Evolutionary conservation across 768 basidiomycete species (phyloP), one percentile per base, ranked within the genome.

Genomic region (Leucocoprinus birnbaumii): DNA sequence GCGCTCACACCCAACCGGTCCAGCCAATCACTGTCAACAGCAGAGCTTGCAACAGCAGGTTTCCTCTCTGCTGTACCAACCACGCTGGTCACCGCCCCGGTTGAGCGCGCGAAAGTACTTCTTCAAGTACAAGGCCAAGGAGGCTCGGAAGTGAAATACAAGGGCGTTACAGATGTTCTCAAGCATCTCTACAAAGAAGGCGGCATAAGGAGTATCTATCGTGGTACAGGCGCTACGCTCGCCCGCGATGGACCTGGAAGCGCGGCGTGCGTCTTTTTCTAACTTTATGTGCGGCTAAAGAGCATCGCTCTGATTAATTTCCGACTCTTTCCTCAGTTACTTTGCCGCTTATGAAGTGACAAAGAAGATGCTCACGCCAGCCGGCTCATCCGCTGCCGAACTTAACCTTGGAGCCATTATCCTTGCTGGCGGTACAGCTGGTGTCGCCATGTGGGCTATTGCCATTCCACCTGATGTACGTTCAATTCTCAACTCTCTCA

Each of bases 391-490:
- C n/a, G 80, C 90, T 2, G 78, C 84, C 35, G 86, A 93, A 47
- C 79, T 98, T 55, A 89, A 93, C 62, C 77, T 99, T 24, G 80
- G 89, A 27, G 88, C 90, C 16, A 82, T 98, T 62, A 89, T 98
- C 61, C 56, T 94, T 52, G 94, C 96, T 49, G 97, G 97, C 60
- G 97, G 95, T 51, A 86, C 83, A 38, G 97, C 97, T 1, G 97
- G 97, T 62, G 83, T 98, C 3, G 94, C 94, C 35, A 98, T 99
- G 97, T 99, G 97, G 97, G 78, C 90, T 16, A 78, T 98, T 62
- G 96, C 92, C 22, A 97, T 99, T 61, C 97, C 97, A 46, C 95
- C 96, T 44, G 96, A 99, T 69, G 95, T 94, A 64, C 60, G 89
- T 76, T 3, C 47, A 4, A 38, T 45, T 37, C 22, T 37, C 8